Base-by-base conservation (phyloP, 192 early-diverging fungal genomes). In the Irineochytrium annulatum region DNA sequence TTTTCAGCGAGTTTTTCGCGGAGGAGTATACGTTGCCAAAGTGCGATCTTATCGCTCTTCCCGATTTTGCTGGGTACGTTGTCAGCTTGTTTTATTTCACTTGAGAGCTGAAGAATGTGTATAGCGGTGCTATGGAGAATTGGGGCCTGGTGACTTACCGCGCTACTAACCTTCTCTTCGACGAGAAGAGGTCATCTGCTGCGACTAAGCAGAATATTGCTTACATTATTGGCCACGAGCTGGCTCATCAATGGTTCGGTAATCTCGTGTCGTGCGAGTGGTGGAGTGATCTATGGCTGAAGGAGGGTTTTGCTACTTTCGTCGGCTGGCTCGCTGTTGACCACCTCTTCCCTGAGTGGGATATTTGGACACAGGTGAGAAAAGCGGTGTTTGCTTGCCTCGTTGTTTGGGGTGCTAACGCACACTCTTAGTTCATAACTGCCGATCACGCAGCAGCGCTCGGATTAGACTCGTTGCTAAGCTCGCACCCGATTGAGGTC, bases 291-390 rank as follows among this genome's bases (percentile, higher is more conserved):
- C 64, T 65, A 77, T 95, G 94, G 94, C 77, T 98, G 63, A 98
- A 98, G 69, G 95, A 98, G 75, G 92, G 92, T 30, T 98, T 98
- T 73, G 95, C 95, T 28, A 96, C 95, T 3, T 98, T 93, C 85
- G 91, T 93, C 22, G 93, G 92, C 28, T 88, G 84, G 68, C 66
- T 94, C 52, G 92, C 91, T 22, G 87, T 89, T 13, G 91, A 91
- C 72, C 70, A 93, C 55, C 72, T 94, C 55, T 96, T 90, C 80
- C 95, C 95, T 26, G 92, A 93, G 43, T 95, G 92, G 91, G 84
- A 93, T 67, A 77, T 92, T 28, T 98, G 91, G 89, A 94, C 91
- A 16, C 71, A 80, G 11, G n/a, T n/a, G n/a, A n/a, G n/a, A n/a
- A n/a, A n/a, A n/a, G n/a, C n/a, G n/a, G n/a, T n/a, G n/a, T n/a